Evolutionary conservation across 495 filamentous ascomycete genomes (phyloP), one percentile per base, ranked within the genome.

Genomic region (Xanthoparmelia taractica): DNA sequence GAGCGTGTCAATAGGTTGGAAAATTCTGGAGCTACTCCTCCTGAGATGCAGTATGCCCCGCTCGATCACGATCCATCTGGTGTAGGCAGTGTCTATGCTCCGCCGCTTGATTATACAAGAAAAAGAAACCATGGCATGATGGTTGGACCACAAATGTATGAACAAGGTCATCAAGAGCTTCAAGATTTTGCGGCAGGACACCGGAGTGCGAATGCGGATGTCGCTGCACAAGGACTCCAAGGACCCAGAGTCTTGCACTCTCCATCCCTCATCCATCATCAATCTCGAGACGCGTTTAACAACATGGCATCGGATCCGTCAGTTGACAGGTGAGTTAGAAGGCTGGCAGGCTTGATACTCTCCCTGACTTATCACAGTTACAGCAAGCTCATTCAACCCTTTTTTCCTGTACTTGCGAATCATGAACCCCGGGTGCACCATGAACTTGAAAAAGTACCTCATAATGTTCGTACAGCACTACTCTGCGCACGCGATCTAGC

Each of bases 1-100:
- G 92, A 96, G 67, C 82, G 93, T 36, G 81, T 97, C 57, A 85
- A 93, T 65, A 86, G 82, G 2, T 85, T 97, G 29, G 93, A 97
- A 66, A 87, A 82, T 50, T 71, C 75, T 12, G 70, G 68, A 25
- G 70, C 55, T 43, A 57, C 52, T 3, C 63, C 80, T 79, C 77
- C 79, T 77, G 59, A 78, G 72, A 18, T 64, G 38, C 61, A 54
- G 25, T 67, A 67, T 50, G 50, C 64, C 43, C 68, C 75, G 11
- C 78, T 81, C 59, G 73, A 75, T 25, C 78, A 79, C 57, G 67
- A 78, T 31, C 76, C 79, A 36, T 47, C 50, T 10, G 60, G 60
- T 41, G 1, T 17, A 33, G 29, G 29, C 12, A 36, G 41, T 27
- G 25, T 23, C 7, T 55, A 57, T 56, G 0, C 37, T 31, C 52